Conservation (phyloP, 805 yeast species). For the Myxozyma neglecta region DNA sequence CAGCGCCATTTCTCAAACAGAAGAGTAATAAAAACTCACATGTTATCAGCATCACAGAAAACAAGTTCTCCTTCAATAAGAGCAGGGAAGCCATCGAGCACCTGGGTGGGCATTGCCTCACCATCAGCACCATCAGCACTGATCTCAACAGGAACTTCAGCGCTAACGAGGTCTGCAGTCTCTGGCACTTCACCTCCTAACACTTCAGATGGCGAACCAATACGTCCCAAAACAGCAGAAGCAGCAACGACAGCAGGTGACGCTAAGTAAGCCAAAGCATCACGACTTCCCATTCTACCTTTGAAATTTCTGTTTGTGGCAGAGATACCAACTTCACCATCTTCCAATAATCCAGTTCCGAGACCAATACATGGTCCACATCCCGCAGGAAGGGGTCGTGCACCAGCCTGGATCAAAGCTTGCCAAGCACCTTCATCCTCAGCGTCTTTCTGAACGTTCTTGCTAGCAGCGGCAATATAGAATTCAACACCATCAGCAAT, state of each 20-base stretch:
- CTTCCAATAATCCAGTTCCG: conserved; percentile 89
- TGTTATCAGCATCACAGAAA: conserved; percentile 87
- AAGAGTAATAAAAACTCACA: conserved; percentile 4
- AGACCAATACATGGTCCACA: conserved; percentile 99
- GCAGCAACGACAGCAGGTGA: conserved; percentile 99
- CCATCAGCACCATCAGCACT: conserved; percentile 40
- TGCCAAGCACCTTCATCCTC: conserved; percentile 92
- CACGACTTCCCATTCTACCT: conserved; percentile 98
- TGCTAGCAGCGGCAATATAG: conserved; percentile 96
- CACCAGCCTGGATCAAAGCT: conserved; percentile 85
- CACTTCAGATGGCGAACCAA: conserved; percentile 88
- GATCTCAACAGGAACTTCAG: conserved; percentile 41
- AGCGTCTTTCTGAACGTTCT: conserved; percentile 89
- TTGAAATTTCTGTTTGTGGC: conserved; percentile 98
- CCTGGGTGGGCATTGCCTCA: conserved; percentile 57
- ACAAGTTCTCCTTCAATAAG: conserved; percentile 87
- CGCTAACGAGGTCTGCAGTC: conserved; percentile 33
- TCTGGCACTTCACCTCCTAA: conserved; percentile 48
- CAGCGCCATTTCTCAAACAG: not conserved
- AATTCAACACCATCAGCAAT: conserved; percentile 89
- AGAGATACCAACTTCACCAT: conserved; percentile 96
- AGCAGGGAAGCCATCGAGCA: conserved; percentile 88
- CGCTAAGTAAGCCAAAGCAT: conserved; percentile 92
- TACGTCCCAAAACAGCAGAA: conserved; percentile 91
- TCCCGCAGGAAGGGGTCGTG: conserved; percentile 93